Percentiles rank a stretch among this genome's conserved stretches.
These are phyloP conservation scores for Paraconiothyrium brasiliense DNA, from an alignment of 2,329 filamentous ascomycete genomes.

Conservation along the genomic window DNA sequence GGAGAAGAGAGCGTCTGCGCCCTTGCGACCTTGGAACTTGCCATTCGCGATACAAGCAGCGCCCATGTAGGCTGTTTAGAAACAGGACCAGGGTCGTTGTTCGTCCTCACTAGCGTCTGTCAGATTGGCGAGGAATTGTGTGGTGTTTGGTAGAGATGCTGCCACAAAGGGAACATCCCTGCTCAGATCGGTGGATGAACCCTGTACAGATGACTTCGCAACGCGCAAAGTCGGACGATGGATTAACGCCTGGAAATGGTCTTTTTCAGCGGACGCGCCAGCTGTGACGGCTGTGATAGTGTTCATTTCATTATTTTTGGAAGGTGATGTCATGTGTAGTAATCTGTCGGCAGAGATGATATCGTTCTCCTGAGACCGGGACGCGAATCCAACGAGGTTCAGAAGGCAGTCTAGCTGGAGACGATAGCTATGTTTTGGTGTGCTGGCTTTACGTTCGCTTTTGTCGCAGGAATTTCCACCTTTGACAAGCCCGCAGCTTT, in stretches of 20 bases:
- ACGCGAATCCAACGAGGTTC: background rate
- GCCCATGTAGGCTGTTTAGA: conserved; percentile 23
- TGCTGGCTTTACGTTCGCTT: background rate
- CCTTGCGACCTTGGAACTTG: conserved; percentile 21
- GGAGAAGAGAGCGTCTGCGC: conserved; percentile 8
- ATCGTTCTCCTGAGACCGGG: background rate
- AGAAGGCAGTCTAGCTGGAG: background rate
- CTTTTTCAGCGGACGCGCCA: background rate
- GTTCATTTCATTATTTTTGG: background rate
- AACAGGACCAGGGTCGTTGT: conserved; percentile 21
- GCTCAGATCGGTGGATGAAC: conserved; percentile 17
- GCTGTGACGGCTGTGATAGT: background rate
- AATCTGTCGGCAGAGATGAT: background rate
- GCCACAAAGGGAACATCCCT: conserved; percentile 36
- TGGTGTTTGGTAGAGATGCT: conserved; percentile 29
- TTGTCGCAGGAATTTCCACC: background rate
- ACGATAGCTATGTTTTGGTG: background rate
- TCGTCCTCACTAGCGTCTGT: conserved; percentile 28
- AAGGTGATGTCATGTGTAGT: background rate
- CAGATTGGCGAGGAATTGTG: conserved; percentile 17
- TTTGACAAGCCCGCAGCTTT: background rate
- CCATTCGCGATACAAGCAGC: conserved; percentile 22
- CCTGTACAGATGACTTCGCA: background rate
- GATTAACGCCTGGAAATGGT: background rate
- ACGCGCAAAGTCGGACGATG: conserved; percentile 3